Evolutionary conservation across 2,329 filamentous ascomycete species (phyloP).

Genomic region (Fusarium buharicum): DNA sequence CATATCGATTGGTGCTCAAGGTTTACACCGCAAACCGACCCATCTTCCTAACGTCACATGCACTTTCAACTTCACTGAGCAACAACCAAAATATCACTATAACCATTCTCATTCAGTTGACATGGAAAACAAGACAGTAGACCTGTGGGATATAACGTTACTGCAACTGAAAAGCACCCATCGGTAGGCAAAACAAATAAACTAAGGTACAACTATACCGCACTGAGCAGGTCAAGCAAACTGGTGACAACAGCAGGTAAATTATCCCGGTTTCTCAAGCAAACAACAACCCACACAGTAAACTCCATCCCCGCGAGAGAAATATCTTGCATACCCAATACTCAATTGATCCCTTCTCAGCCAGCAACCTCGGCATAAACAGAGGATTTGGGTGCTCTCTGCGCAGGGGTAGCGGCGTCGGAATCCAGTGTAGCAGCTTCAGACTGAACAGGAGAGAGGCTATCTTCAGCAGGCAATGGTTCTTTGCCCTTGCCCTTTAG

Average conservation of each 20-base stretch:
- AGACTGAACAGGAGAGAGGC: slow-evolving; percentile 23
- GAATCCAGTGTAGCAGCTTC: slow-evolving; percentile 23
- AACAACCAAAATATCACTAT: neutral
- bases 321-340: neutral
- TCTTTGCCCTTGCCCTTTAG: slow-evolving; percentile 46
- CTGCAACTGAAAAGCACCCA: slow-evolving; percentile 2
- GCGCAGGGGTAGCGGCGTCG: slow-evolving; percentile 13
- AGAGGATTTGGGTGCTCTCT: slow-evolving; percentile 27
- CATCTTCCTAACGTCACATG: neutral
- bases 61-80: neutral
- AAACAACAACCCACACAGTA: slow-evolving; percentile 5
- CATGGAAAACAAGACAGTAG: slow-evolving; percentile 8
- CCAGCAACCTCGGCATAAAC: slow-evolving; percentile 33
- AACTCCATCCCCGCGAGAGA: neutral
- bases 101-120: slow-evolving; percentile 24
- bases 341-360: slow-evolving; percentile 8
- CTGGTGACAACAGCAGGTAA: slow-evolving; percentile 8
- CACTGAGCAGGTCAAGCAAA: neutral
- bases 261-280: slow-evolving; percentile 3
- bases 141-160: slow-evolving; percentile 30
- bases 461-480: slow-evolving; percentile 18
- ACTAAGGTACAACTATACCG: neutral
- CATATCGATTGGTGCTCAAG: slow-evolving; percentile 41
- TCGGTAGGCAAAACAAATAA: slow-evolving; percentile 15
- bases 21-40: slow-evolving; percentile 4